Base-by-base conservation (phyloP, 768 basidiomycete species). In the Suillus weaverae region DNA sequence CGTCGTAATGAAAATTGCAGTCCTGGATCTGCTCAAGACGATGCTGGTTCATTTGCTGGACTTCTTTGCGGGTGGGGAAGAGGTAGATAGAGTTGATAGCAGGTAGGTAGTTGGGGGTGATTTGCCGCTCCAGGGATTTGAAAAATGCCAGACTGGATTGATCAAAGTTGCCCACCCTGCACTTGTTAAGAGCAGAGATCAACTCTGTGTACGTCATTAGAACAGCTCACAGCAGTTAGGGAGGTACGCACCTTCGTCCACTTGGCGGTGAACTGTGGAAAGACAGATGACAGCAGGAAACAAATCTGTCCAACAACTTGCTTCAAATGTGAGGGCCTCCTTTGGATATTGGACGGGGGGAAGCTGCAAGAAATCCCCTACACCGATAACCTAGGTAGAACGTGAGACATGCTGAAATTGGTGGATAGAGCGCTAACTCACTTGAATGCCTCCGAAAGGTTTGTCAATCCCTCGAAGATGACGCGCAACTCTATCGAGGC, bases 151-250 rank as follows among this genome's bases (percentile, higher is more conserved):
- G 81, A 1, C 86, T 84, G 1, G 77, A 71, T 0, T 74, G 66
- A 0, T 84, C 81, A 33, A 90, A 80, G 5, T 70, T 73, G 0
- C 91, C 91, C 54, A 83, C 84, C 33, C 91, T 85, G 77, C 91
- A 85, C 73, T 90, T 85, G 72, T 92, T 92, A n/a, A 94, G 76
- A 73, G 91, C 84, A 61, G 86, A 81, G 66, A 92, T 83, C 68
- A 93, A 90, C 35, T 79, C 89, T 90, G 67, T 30, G 39, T 1
- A 6, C 41, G 8, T 20, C 18, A 43, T 43, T 18, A 43, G 26
- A 26, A 26, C 26, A 26, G 26, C 26, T 26, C 26, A 26, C 26
- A 26, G 26, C 26, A 26, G 26, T 26, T 26, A 26, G 26, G 26
- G 2, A 26, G 26, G 2, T 26, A 26, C 26, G 2, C 26, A 43